Evolutionary conservation across 2,329 filamentous ascomycete genomes (phyloP).

Genomic region (Blastomyces silverae): DNA sequence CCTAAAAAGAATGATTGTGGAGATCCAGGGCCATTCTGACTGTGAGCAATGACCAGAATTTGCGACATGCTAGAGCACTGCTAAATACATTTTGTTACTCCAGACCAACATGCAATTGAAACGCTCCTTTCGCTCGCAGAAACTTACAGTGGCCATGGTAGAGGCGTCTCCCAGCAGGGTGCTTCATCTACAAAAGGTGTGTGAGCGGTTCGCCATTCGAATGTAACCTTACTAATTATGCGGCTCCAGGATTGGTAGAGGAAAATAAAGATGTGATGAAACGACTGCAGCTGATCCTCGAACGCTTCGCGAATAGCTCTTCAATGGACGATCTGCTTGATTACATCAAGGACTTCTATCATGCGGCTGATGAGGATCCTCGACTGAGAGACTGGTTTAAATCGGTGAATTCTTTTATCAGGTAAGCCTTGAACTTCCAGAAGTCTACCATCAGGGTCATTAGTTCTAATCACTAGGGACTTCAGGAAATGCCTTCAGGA

Average conservation of each 20-base stretch:
- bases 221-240: background rate
- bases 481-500: constrained; percentile 68
- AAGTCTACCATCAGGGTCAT: background rate
- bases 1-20: constrained; percentile 95
- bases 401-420: constrained; percentile 66
- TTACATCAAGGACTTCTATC: constrained; percentile 77
- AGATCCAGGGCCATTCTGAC: constrained; percentile 91
- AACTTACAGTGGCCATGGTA: constrained; percentile 71
- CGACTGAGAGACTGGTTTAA: constrained; percentile 90
- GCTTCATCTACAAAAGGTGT: constrained; percentile 65
- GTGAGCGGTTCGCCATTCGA: constrained; percentile 40
- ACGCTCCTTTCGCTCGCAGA: constrained; percentile 79
- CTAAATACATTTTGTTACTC: constrained; percentile 15
- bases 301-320: constrained; percentile 92
- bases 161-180: constrained; percentile 56
- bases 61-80: background rate
- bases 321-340: constrained; percentile 81
- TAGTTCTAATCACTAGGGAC: constrained; percentile 12
- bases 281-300: constrained; percentile 65
- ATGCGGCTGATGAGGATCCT: constrained; percentile 75
- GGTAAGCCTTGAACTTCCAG: constrained; percentile 18
- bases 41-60: constrained; percentile 47
- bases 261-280: constrained; percentile 46
- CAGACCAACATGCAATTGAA: constrained; percentile 78
- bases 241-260: constrained; percentile 31